These are phyloP conservation scores for Brassica incana DNA, from an alignment of 345 rosid genomes.

Conservation along the genomic window DNA sequence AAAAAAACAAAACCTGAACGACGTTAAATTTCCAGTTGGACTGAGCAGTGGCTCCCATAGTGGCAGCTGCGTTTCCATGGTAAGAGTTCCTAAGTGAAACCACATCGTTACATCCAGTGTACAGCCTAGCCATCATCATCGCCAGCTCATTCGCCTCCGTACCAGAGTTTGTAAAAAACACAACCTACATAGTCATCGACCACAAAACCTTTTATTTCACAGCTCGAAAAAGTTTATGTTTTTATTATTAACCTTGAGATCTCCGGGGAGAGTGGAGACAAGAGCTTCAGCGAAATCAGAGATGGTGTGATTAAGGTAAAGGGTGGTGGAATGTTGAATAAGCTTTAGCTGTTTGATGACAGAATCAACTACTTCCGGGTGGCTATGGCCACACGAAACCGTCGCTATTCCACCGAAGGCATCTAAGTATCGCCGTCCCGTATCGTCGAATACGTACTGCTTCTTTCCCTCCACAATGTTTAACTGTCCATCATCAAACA, in stretches of 20 bases:
- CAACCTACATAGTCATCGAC: slow-evolving; percentile 55
- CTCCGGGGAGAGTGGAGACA: slow-evolving; percentile 76
- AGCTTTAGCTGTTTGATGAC: slow-evolving; percentile 66
- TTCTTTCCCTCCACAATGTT: slow-evolving; percentile 84
- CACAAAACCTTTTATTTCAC: neutral
- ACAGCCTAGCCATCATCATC: slow-evolving; percentile 85
- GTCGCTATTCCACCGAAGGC: slow-evolving; percentile 93
- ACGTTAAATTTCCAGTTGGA: slow-evolving; percentile 76
- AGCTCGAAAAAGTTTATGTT: neutral
- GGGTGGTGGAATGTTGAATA: slow-evolving; percentile 78
- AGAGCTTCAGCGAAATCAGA: slow-evolving; percentile 84
- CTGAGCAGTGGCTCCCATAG: slow-evolving; percentile 92
- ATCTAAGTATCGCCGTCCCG: slow-evolving; percentile 77
- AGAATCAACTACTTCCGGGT: slow-evolving; percentile 75
- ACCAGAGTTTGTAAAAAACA: slow-evolving; percentile 88
- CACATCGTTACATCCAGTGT: slow-evolving; percentile 78
- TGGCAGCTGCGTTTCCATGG: slow-evolving; percentile 85
- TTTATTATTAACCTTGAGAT: slow-evolving; percentile 62
- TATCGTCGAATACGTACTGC: slow-evolving; percentile 87
- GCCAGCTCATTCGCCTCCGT: slow-evolving; percentile 96
- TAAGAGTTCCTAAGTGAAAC: slow-evolving; percentile 82
- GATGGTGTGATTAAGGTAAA: slow-evolving; percentile 75
- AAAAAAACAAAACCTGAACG: slow-evolving; percentile 56
- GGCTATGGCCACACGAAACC: slow-evolving; percentile 92
- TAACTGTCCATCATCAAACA: slow-evolving; percentile 45